phyloP scores from a whole-genome alignment of 495 filamentous ascomycete species.

The Neurospora sp. region DNA sequence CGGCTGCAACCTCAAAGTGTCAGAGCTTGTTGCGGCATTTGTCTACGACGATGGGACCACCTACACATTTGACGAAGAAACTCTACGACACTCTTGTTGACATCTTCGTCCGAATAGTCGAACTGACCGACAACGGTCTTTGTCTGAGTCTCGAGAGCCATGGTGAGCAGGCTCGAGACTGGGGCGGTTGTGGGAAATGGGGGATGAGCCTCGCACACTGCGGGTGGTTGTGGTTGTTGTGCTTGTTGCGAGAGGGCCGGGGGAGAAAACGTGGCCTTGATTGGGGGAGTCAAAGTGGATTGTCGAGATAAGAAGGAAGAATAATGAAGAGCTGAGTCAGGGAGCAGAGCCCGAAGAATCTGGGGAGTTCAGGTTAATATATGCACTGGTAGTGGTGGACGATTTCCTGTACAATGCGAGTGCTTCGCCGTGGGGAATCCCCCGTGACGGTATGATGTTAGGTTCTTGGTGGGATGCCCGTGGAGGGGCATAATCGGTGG shows the following conservation, averaged over 20 bases:
- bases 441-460: background rate
- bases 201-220: conserved; percentile 35
- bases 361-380: conserved; percentile 12
- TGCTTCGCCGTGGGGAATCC: conserved; percentile 2
- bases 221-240: conserved; percentile 3
- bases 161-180: conserved; percentile 35
- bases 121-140: conserved; percentile 75
- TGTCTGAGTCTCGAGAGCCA: conserved; percentile 62
- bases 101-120: conserved; percentile 69
- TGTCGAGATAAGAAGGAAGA: conserved; percentile 23
- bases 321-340: conserved; percentile 25
- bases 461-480: background rate
- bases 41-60: conserved; percentile 15
- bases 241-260: conserved; percentile 24
- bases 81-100: conserved; percentile 69
- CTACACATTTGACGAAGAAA: conserved; percentile 77
- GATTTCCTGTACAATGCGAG: conserved; percentile 2
- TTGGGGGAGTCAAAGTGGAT: conserved; percentile 13
- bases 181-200: conserved; percentile 39
- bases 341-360: conserved; percentile 22
- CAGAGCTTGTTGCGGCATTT: background rate
- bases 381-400: background rate
- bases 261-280: conserved; percentile 29
- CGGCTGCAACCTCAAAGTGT: conserved; percentile 35
- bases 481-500: background rate